Evolutionary conservation across 768 basidiomycete genomes (phyloP).

Genomic region (Thelephora ganbajun): DNA sequence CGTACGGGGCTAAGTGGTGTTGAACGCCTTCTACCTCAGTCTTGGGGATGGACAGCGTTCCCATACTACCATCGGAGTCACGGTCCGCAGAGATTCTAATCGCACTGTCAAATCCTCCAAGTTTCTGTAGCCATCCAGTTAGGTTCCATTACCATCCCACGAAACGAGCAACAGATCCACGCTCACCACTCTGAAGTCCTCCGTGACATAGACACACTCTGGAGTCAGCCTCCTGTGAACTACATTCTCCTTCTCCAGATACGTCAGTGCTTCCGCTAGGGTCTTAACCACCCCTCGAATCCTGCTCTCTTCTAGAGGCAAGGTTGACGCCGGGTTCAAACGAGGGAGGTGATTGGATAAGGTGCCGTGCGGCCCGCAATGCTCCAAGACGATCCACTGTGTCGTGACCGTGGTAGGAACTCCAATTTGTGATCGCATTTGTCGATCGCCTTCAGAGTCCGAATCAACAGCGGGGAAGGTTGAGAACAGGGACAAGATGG

Average conservation of each 20-base stretch:
- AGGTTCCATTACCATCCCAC: neutral
- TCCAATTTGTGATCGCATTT: too few species aligned
- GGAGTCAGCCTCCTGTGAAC: slow-evolving; percentile 31
- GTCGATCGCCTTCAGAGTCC: too few species aligned
- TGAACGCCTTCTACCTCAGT: too few species aligned
- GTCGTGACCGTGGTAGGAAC: too few species aligned
- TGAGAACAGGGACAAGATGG: slow-evolving; percentile 31
- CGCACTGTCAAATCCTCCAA: slow-evolving; percentile 27
- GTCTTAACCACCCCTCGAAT: slow-evolving; percentile 24
- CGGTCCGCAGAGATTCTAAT: slow-evolving; percentile 14
- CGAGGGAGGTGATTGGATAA: slow-evolving; percentile 16
- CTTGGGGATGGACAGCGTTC: slow-evolving; percentile 16
- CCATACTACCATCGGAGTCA: slow-evolving; percentile 9
- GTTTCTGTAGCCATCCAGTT: slow-evolving; percentile 22
- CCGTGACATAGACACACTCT: slow-evolving; percentile 24
- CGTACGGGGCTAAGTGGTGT: too few species aligned
- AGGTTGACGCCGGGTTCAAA: slow-evolving; percentile 2
- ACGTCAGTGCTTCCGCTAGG: slow-evolving; percentile 27
- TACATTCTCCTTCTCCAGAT: slow-evolving; percentile 27
- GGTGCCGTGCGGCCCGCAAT: slow-evolving; percentile 29
- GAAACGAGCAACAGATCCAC: neutral
- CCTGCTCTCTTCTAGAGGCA: slow-evolving; percentile 19
- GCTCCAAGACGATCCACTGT: slow-evolving; percentile 24
- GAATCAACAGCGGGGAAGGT: slow-evolving; percentile 18
- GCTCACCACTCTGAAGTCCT: slow-evolving; percentile 27